Base-by-base conservation (phyloP, 768 basidiomycete genomes). In the Kondoa malvinella region DNA sequence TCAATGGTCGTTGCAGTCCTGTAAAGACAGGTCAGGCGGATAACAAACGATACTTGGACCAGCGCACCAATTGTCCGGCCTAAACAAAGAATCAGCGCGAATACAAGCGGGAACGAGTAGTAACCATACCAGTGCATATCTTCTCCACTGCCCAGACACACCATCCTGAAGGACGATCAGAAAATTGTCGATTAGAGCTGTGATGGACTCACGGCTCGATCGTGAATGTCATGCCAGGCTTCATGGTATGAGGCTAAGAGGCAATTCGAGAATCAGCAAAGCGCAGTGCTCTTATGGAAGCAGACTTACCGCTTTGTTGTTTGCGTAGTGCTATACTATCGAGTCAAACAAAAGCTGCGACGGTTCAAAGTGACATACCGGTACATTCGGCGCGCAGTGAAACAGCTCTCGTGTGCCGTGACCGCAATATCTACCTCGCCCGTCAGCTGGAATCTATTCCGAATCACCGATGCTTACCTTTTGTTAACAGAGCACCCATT, bases 401-500 rank as follows among this genome's bases (percentile, higher is more conserved):
- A 72, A 74, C 31, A 74, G 68, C 31, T 74, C 65, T 67, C 74
- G 66, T 33, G 74, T 72, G 1, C 74, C 74, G 27, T 75, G 74
- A 0, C 74, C 73, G 69, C 74, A 59, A 30, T 73, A 74, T 40
- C 63, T 59, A 50, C 1, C 25, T 3, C 3, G n/a, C 12, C 8
- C 8, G 8, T 34, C 66, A 78, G 79, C 76, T 95, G 92, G 81
- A 94, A 95, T 69, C 89, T 79, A 67, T 21, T 50, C 40, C 40
- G 87, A 79, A 76, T 94, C 86, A 75, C 91, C 83, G 40, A 92
- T 91, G 75, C 90, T 77, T 92, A 97, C 31, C 86, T 86, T 74
- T 89, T 84, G 34, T 97, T 91, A 56, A 89, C 87, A n/a, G 88
- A 83, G 78, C 90, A 97, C 3, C 86, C 87, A 67, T 86, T 86